Conservation (phyloP, 2,329 filamentous ascomycete species). For the Xylaria sp. region DNA sequence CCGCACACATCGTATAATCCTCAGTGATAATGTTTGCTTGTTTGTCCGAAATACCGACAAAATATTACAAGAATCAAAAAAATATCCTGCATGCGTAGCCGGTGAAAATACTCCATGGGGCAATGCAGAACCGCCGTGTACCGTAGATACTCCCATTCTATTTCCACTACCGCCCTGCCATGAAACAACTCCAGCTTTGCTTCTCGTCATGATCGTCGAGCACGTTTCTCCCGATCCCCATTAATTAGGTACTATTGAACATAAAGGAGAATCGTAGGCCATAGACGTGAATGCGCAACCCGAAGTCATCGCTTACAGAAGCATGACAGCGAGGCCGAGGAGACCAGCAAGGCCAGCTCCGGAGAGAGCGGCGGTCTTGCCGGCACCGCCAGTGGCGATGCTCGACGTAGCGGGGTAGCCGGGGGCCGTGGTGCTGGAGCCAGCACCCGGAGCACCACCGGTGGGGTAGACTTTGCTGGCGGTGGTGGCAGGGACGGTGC, state of each 20-base stretch:
- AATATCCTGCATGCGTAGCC: slow-evolving; percentile 39
- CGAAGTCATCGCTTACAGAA: slow-evolving; percentile 57
- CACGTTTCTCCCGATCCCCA: slow-evolving; percentile 40
- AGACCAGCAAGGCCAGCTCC: slow-evolving; percentile 63
- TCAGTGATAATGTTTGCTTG: slow-evolving; percentile 35
- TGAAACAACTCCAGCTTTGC: slow-evolving; percentile 36
- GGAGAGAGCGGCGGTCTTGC: slow-evolving; percentile 58
- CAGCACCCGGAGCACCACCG: slow-evolving; percentile 35
- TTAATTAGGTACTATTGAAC: slow-evolving; percentile 46
- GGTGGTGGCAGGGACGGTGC: slow-evolving; percentile 41
- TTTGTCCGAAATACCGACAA: slow-evolving; percentile 42
- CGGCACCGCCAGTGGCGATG: slow-evolving; percentile 57
- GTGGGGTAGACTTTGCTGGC: slow-evolving; percentile 33
- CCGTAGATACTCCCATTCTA: slow-evolving; percentile 36
- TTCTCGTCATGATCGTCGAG: slow-evolving; percentile 44
- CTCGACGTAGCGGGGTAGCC: slow-evolving; percentile 3
- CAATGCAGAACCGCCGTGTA: slow-evolving; percentile 41
- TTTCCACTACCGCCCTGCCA: slow-evolving; percentile 22
- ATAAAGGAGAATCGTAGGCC: slow-evolving; percentile 46
- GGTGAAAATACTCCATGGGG: slow-evolving; percentile 41
- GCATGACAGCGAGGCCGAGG: slow-evolving; percentile 60
- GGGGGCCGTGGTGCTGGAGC: slow-evolving; percentile 36
- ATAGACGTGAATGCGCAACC: slow-evolving; percentile 36
- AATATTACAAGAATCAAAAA: slow-evolving; percentile 48
- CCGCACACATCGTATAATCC: slow-evolving; percentile 44